Conservation (phyloP, 169 alveolate species). For the Babesia bovis region DNA sequence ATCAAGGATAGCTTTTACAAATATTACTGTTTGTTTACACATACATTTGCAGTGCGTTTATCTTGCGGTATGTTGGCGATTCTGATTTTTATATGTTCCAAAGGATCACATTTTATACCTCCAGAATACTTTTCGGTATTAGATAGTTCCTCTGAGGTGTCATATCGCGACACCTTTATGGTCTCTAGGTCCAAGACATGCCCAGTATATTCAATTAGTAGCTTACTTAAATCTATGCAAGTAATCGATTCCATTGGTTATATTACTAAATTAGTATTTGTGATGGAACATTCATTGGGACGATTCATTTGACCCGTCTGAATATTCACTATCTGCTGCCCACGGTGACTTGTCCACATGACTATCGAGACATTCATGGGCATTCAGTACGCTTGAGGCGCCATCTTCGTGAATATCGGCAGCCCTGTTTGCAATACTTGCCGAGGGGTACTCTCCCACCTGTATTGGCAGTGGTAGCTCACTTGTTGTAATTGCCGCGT, state of each 20-base stretch:
- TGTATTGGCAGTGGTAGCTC: conserved; percentile 4
- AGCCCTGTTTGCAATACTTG: not conserved
- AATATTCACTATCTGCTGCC: conserved; percentile 53
- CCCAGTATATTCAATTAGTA: not conserved
- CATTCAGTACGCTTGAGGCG: conserved; percentile 1
- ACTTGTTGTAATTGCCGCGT: not conserved
- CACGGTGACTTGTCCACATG: conserved; percentile 58
- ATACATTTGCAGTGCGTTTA: conserved; percentile 13
- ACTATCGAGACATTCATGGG: conserved; percentile 1
- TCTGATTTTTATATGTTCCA: not conserved
- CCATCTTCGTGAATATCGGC: not conserved
- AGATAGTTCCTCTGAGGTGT: not conserved
- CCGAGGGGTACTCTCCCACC: not conserved
- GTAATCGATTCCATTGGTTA: conserved; percentile 1
- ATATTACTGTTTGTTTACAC: not conserved
- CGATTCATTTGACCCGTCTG: conserved; percentile 29
- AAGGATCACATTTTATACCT: not conserved
- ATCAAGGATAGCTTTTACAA: not conserved
- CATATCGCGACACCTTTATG: not conserved
- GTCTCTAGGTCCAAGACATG: not conserved
- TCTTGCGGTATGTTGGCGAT: not conserved
- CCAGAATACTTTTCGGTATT: not conserved
- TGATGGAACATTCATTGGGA: not conserved
- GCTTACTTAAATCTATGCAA: not conserved
- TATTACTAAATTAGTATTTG: not conserved